phyloP scores from a whole-genome alignment of 1,139 yeast species.

The Suhomyces anneliseae region DNA sequence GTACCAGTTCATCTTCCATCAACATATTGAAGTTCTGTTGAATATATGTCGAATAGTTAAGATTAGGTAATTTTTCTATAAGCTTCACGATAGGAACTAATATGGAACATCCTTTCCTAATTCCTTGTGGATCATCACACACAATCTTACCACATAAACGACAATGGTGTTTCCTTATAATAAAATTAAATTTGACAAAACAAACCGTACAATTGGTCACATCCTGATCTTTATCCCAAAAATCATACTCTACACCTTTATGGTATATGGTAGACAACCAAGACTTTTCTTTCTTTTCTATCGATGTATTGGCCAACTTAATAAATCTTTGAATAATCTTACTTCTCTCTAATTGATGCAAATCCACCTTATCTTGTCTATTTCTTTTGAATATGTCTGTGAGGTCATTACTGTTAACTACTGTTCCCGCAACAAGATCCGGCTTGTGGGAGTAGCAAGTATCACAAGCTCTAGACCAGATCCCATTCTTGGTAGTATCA shows the following conservation, averaged over 20 bases:
- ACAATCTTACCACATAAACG: constrained; percentile 80
- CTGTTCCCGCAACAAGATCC: constrained; percentile 47
- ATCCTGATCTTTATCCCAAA: constrained; percentile 65
- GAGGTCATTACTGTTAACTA: constrained; percentile 43
- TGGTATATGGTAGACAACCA: background rate
- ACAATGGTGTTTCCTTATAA: constrained; percentile 82
- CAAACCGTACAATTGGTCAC: constrained; percentile 67
- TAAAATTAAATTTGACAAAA: constrained; percentile 51
- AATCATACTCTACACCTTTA: constrained; percentile 17
- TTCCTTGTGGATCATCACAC: constrained; percentile 60
- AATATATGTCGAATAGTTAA: constrained; percentile 39
- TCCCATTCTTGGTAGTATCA: constrained; percentile 41
- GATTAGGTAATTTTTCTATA: constrained; percentile 38
- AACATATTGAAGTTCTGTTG: constrained; percentile 19
- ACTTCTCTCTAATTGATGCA: constrained; percentile 49
- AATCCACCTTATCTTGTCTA: constrained; percentile 44
- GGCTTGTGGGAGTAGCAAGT: constrained; percentile 59
- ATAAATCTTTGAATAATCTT: constrained; percentile 66
- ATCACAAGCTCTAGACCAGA: constrained; percentile 71
- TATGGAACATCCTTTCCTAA: constrained; percentile 59
- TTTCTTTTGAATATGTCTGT: constrained; percentile 41
- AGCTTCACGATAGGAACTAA: constrained; percentile 61
- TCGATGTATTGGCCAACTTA: constrained; percentile 32
- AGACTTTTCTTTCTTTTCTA: constrained; percentile 17
- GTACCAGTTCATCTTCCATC: constrained; percentile 12